Evolutionary conservation across 1,284 basidiomycete species (phyloP).

Genomic region (Tausonia pullulans): DNA sequence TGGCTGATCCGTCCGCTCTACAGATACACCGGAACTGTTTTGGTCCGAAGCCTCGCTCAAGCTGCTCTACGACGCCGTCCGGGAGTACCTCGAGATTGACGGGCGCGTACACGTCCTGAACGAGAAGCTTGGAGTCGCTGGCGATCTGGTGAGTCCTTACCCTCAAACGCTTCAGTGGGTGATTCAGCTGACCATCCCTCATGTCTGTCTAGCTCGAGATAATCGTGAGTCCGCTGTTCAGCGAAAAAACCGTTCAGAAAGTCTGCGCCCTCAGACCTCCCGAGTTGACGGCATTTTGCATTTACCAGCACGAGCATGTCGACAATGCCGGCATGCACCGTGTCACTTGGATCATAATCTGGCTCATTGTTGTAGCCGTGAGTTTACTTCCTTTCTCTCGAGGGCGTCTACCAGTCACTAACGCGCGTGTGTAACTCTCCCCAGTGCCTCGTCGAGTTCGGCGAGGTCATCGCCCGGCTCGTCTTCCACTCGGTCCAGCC

Average conservation of each 20-base stretch:
- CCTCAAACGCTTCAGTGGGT: background rate
- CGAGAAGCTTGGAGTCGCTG: conserved; percentile 75
- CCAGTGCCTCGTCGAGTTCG: conserved; percentile 11
- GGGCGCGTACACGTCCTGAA: conserved; percentile 76
- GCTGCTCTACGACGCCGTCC: conserved; percentile 80
- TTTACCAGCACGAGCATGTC: conserved; percentile 61
- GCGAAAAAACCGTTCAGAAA: background rate
- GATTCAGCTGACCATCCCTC: no score
- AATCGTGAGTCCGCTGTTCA: no score
- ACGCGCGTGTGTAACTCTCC: background rate
- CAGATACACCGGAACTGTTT: conserved; percentile 83
- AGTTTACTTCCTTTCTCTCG: background rate
- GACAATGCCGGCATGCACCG: conserved; percentile 83
- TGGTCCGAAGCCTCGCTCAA: conserved; percentile 88
- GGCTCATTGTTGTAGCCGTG: conserved; percentile 62
- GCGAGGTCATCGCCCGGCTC: conserved; percentile 11
- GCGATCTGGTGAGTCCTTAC: conserved; percentile 56
- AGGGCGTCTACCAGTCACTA: no score
- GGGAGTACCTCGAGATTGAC: conserved; percentile 90
- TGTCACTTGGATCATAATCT: conserved; percentile 94
- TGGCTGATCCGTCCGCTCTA: background rate
- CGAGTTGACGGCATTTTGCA: no score
- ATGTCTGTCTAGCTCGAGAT: no score
- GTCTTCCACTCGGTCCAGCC: conserved; percentile 3
- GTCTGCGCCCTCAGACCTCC: background rate